Base-by-base conservation (phyloP, 108 stramenopile species). In the Nitzschia putrida region DNA sequence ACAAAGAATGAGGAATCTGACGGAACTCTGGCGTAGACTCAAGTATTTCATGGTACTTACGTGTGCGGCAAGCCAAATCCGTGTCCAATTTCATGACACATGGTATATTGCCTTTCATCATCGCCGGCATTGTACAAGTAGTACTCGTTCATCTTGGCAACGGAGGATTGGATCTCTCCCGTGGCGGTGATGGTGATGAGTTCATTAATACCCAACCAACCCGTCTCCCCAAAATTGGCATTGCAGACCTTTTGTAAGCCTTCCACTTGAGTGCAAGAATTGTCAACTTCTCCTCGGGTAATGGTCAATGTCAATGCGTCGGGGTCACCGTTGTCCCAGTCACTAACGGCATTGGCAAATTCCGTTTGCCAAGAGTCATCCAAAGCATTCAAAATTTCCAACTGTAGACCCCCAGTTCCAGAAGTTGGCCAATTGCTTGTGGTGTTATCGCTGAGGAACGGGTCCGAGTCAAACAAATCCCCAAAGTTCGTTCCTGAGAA, bases 151-250 rank as follows among this genome's bases (percentile, higher is more conserved):
- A 90, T 79, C 52, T 77, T 85, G 24, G 92, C 85, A 43, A 77
- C 26, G 39, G 80, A 81, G 0, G 85, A 57, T 8, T 86, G 61
- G 63, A 93, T 93, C 57, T 61, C 81, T 6, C 69, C 76, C 29
- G 78, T 71, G 24, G 68, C 58, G 4, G 67, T 14, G 26, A 74
- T 57, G 7, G 87, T 65, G 51, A 80, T 20, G 21, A 80, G 78
- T 60, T 84, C 81, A 66, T 93, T 93, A 7, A 90, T 70, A 0
- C 92, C 92, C 22, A 81, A 61, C 92, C 92, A 93, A 40, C 75
- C 71, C 11, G 88, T 91, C 20, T 87, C 81, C 1, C 89, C 92
- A 65, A 91, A 93, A 53, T 93, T 77, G 0, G 80, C 87, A 64
- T 90, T 88, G 83, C 92, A 93, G 1, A 88, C 87, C 71, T 90